Conservation (phyloP, 2,329 filamentous ascomycete species). For the Ophiocordyceps camponoti-leonardi region DNA sequence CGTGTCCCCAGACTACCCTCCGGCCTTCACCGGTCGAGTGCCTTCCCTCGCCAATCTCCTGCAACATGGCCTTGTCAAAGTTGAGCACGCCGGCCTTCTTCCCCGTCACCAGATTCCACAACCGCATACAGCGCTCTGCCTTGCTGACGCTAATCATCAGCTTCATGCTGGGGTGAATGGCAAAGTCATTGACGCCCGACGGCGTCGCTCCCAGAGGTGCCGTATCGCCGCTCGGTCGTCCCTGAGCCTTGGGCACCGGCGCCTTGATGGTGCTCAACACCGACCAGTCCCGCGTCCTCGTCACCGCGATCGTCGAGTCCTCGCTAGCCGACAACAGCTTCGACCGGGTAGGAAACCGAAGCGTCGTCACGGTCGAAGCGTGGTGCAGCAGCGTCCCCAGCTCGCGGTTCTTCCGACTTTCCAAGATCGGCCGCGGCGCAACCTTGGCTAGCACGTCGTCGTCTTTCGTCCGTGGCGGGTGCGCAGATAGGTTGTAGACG, state of each 20-base stretch:
- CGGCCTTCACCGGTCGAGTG: slow-evolving; percentile 69
- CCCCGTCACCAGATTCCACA: slow-evolving; percentile 94
- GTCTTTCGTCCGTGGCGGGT: slow-evolving; percentile 38
- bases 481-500: slow-evolving; percentile 71
- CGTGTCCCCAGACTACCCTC: slow-evolving; percentile 61
- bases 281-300: slow-evolving; percentile 76
- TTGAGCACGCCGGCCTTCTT: slow-evolving; percentile 89
- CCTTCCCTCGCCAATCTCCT: slow-evolving; percentile 58
- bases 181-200: slow-evolving; percentile 85
- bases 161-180: slow-evolving; percentile 91
- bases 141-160: slow-evolving; percentile 86
- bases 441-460: slow-evolving; percentile 48
- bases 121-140: slow-evolving; percentile 76
- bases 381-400: slow-evolving; percentile 80
- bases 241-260: slow-evolving; percentile 63
- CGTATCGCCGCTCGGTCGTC: slow-evolving; percentile 78
- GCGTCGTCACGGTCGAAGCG: slow-evolving; percentile 58
- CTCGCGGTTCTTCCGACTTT: slow-evolving; percentile 77
- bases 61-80: slow-evolving; percentile 57
- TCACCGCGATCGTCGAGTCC: slow-evolving; percentile 81
- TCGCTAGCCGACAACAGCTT: slow-evolving; percentile 82
- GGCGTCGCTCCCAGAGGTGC: slow-evolving; percentile 66
- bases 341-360: slow-evolving; percentile 68
- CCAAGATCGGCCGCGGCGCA: slow-evolving; percentile 54
- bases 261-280: slow-evolving; percentile 77